Evolutionary conservation across 192 early-diverging fungal species (phyloP).

Genomic region (Hyaloraphidium curvatum): DNA sequence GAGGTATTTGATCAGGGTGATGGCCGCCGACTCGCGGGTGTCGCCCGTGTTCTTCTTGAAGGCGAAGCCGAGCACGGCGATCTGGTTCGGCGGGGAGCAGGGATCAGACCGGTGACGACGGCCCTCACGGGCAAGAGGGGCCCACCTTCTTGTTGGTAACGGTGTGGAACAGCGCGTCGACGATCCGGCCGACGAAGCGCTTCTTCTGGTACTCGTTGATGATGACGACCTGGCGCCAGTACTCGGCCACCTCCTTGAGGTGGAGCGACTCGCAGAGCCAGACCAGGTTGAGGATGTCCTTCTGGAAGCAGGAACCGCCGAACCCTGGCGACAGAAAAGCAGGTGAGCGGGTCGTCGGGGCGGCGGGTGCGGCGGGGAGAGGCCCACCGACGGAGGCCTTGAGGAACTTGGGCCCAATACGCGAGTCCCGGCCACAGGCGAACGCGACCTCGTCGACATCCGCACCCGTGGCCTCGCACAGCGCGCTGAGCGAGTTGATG

Average conservation of each 20-base stretch:
- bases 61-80: constrained; percentile 58
- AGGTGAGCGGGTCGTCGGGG: neutral
- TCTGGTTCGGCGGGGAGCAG: neutral
- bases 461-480: constrained; percentile 83
- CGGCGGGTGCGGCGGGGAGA: neutral
- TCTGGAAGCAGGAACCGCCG: constrained; percentile 89
- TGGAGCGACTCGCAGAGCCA: constrained; percentile 67
- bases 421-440: constrained; percentile 66
- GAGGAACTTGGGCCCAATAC: constrained; percentile 78
- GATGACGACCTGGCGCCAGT: constrained; percentile 77
- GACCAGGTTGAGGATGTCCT: constrained; percentile 80
- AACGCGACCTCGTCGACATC: constrained; percentile 78
- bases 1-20: constrained; percentile 56
- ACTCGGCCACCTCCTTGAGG: constrained; percentile 75
- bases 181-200: constrained; percentile 56
- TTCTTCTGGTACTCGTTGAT: constrained; percentile 86
- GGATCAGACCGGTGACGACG: neutral
- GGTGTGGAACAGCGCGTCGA: constrained; percentile 52
- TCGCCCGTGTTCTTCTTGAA: constrained; percentile 93
- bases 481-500: constrained; percentile 72
- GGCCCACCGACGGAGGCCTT: constrained; percentile 58
- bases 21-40: constrained; percentile 82
- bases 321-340: constrained; percentile 22
- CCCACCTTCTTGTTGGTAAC: constrained; percentile 58
- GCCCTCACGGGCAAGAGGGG: neutral